Base-by-base conservation (phyloP, 2,329 filamentous ascomycete genomes). In the Penicillium sp. region DNA sequence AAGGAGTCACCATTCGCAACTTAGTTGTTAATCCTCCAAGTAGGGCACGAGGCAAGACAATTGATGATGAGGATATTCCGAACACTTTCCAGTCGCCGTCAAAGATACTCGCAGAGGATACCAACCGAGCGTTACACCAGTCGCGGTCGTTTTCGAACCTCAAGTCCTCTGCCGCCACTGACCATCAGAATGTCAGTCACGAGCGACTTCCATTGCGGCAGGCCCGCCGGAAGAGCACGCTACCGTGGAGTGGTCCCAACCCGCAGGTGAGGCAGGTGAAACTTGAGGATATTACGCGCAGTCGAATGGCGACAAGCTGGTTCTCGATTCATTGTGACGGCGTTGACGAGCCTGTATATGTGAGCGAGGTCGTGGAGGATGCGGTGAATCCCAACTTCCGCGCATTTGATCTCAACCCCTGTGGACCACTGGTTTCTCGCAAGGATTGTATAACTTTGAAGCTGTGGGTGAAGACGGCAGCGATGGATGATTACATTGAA, bases 301-400 rank as follows among this genome's bases (percentile, higher is more conserved):
- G 84, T 69, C 85, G 87, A 56, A 88, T 95, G 78, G 92, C 90
- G n/a, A 91, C 97, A 78, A 88, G 90, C 17, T 97, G 96, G 83
- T 95, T 96, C 76, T 91, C 92, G 3, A 74, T 97, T 56, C 93
- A 97, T 75, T 86, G 89, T 50, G 81, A 86, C 1, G 85, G 80
- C 3, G 78, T 87, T 56, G 78, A 84, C 51, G 89, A 92, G 17
- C 93, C 94, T 0, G 80, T 97, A n/a, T 97, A 97, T 75, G 86
- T 97, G 70, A 97, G 93, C 72, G 94, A 98, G 78, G 83, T 90
- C 23, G 86, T 89, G 30, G 86, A 90, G 68, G 88, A 88, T 71
- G 88, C 91, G n/a, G 93, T 92, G 78, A 97, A 97, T 75, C 95
- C 95, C 66, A 92, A 90, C 70, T 98, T 97, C 75, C 88, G 87